These are phyloP conservation scores for Ceriops zippeliana DNA, from an alignment of 345 rosid genomes.

Conservation along the genomic window DNA sequence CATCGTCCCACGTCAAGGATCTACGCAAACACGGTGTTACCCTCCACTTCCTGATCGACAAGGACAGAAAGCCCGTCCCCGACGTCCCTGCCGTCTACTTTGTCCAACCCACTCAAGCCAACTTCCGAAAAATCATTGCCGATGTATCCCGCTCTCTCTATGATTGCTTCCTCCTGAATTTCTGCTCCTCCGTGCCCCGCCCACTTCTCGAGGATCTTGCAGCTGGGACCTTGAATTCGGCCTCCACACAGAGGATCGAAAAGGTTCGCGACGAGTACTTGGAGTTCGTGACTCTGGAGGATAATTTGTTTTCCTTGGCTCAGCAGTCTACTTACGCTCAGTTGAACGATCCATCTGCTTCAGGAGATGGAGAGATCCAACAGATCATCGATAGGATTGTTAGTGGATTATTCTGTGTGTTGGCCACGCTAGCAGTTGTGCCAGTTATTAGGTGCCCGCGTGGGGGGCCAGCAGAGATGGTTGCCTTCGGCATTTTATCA, in stretches of 20 bases:
- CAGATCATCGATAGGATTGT: constrained; percentile 36
- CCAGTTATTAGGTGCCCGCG: too few relatives aligned
- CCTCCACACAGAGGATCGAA: constrained; percentile 54
- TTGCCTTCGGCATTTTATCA: constrained; percentile 83
- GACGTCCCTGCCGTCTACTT: constrained; percentile 92
- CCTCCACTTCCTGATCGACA: constrained; percentile 77
- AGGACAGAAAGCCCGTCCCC: constrained; percentile 68
- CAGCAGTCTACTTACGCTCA: constrained; percentile 74
- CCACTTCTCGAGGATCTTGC: constrained; percentile 78
- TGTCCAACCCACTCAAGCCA: constrained; percentile 64
- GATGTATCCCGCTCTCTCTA: constrained; percentile 69
- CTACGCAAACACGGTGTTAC: constrained; percentile 93
- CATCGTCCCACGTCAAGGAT: constrained; percentile 90
- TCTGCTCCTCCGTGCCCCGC: constrained; percentile 74
- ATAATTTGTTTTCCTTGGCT: constrained; percentile 75
- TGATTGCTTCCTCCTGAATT: constrained; percentile 72
- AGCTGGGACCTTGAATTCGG: constrained; percentile 60
- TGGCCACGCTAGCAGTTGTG: too few relatives aligned
- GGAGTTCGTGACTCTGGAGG: constrained; percentile 86
- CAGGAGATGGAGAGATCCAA: constrained; percentile 78
- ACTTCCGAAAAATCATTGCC: constrained; percentile 58
- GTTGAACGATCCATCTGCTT: constrained; percentile 48
- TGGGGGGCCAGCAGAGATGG: constrained; percentile 71
- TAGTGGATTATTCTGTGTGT: too few relatives aligned
- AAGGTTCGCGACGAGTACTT: constrained; percentile 91